Conservation (phyloP, 495 filamentous ascomycete species). For the Xylaria nigripes region DNA sequence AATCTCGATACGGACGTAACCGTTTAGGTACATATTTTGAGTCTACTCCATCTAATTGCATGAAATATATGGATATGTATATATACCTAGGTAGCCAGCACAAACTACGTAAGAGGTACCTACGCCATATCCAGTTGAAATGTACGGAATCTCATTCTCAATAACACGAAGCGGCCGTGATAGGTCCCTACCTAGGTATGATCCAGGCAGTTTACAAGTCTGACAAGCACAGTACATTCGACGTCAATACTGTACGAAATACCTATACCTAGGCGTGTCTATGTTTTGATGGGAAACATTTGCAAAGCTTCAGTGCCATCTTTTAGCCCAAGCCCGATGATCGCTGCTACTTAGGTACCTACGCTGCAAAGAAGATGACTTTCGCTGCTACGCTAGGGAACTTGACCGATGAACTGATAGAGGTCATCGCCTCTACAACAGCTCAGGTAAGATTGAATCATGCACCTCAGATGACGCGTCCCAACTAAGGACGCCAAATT, state of each 20-base stretch:
- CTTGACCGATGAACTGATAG: constrained; percentile 49
- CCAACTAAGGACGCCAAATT: constrained; percentile 16
- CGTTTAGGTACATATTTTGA: no score
- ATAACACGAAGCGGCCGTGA: no score
- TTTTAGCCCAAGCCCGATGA: background rate
- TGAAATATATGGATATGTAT: no score
- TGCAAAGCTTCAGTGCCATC: background rate
- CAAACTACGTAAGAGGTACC: no score
- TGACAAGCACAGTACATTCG: background rate
- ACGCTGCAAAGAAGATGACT: constrained; percentile 32
- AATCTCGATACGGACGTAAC: no score
- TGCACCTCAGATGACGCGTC: background rate
- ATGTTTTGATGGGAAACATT: background rate
- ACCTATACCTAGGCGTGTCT: background rate
- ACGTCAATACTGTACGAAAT: background rate
- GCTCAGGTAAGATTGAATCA: constrained; percentile 16
- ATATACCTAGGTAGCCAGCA: no score
- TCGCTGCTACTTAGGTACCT: background rate
- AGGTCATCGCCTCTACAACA: constrained; percentile 30
- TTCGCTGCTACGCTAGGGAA: constrained; percentile 38
- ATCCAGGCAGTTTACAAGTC: background rate
- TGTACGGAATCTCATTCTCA: no score
- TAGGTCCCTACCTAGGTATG: no score
- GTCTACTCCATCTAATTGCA: no score
- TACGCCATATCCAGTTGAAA: no score